phyloP scores from a whole-genome alignment of 805 yeast species.

The Yarrowia divulgata region DNA sequence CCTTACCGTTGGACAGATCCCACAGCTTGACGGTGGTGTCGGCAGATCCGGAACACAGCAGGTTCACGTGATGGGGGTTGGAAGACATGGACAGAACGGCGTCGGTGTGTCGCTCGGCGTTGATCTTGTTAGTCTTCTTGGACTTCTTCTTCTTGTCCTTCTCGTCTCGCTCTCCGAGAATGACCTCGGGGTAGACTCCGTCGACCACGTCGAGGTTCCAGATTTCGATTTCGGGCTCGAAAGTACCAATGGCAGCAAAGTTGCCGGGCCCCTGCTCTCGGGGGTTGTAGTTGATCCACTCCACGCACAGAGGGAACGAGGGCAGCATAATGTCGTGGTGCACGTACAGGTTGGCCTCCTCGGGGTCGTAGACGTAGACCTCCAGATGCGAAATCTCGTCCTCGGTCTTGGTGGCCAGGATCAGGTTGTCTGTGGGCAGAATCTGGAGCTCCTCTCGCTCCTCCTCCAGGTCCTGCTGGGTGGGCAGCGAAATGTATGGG shows the following conservation, averaged over 20 bases:
- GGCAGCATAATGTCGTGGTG: slow-evolving; percentile 98
- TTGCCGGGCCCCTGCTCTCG: slow-evolving; percentile 69
- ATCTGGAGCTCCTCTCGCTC: slow-evolving; percentile 86
- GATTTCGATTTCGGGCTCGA: slow-evolving; percentile 95
- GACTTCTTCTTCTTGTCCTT: slow-evolving; percentile 60
- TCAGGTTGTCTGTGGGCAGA: slow-evolving; percentile 86
- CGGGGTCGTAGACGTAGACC: slow-evolving; percentile 87
- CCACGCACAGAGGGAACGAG: slow-evolving; percentile 94
- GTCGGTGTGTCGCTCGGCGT: slow-evolving; percentile 86
- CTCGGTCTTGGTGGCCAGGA: slow-evolving; percentile 92
- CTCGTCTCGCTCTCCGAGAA: slow-evolving; percentile 77
- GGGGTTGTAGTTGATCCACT: slow-evolving; percentile 79
- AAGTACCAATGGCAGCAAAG: slow-evolving; percentile 95
- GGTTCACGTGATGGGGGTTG: slow-evolving; percentile 79
- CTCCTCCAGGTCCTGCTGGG: slow-evolving; percentile 68
- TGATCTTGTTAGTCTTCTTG: slow-evolving; percentile 57
- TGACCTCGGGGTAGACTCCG: slow-evolving; percentile 92
- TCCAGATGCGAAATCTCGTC: slow-evolving; percentile 93
- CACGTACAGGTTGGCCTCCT: slow-evolving; percentile 75
- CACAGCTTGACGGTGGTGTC: slow-evolving; percentile 93
- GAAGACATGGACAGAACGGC: slow-evolving; percentile 89
- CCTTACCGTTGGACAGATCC: slow-evolving; percentile 80
- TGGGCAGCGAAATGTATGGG: slow-evolving; percentile 67
- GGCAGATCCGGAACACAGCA: slow-evolving; percentile 93
- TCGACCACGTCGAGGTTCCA: slow-evolving; percentile 95